These are phyloP conservation scores for Vigna unguiculata DNA, from an alignment of 306 rosid genomes.

Conservation along the genomic window DNA sequence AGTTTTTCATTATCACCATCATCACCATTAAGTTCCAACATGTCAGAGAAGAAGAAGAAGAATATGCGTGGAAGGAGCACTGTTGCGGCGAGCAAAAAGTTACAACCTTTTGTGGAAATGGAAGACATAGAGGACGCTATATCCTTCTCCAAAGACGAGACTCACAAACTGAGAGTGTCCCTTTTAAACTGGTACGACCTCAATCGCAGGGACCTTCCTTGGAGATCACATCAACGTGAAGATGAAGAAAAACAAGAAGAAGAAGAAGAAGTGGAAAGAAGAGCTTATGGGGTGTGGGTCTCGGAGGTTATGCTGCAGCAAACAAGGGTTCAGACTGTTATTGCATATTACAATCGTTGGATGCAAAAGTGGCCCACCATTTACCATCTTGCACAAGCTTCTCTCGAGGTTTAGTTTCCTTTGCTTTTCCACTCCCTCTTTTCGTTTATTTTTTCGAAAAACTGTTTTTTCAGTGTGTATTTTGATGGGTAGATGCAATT, in stretches of 20 bases:
- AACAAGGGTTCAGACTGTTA: slow-evolving; percentile 88
- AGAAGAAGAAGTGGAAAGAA: slow-evolving; percentile 47
- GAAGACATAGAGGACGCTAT: slow-evolving; percentile 71
- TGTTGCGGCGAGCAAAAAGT: slow-evolving; percentile 26
- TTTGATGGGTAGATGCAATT: slow-evolving; percentile 4
- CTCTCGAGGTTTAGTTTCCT: slow-evolving; percentile 65
- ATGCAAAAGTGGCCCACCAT: slow-evolving; percentile 87
- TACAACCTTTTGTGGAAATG: slow-evolving; percentile 27
- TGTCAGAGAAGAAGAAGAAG: slow-evolving; percentile 45
- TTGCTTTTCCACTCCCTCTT: neutral
- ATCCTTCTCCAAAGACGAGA: slow-evolving; percentile 58
- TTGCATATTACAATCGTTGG: slow-evolving; percentile 78
- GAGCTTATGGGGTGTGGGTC: slow-evolving; percentile 91
- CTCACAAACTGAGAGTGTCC: slow-evolving; percentile 53
- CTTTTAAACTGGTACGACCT: slow-evolving; percentile 79
- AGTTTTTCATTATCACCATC: neutral
- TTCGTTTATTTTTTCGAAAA: slow-evolving; percentile 11
- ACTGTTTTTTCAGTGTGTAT: neutral
- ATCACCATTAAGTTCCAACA: slow-evolving; percentile 1
- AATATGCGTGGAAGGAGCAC: neutral
- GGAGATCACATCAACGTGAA: slow-evolving; percentile 57
- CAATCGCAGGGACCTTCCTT: slow-evolving; percentile 82
- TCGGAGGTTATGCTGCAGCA: slow-evolving; percentile 94
- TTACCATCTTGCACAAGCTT: slow-evolving; percentile 72
- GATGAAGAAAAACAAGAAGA: slow-evolving; percentile 1